These are phyloP conservation scores for Pseudocercospora fijiensis DNA, from an alignment of 2,329 filamentous ascomycete genomes.

Conservation along the genomic window DNA sequence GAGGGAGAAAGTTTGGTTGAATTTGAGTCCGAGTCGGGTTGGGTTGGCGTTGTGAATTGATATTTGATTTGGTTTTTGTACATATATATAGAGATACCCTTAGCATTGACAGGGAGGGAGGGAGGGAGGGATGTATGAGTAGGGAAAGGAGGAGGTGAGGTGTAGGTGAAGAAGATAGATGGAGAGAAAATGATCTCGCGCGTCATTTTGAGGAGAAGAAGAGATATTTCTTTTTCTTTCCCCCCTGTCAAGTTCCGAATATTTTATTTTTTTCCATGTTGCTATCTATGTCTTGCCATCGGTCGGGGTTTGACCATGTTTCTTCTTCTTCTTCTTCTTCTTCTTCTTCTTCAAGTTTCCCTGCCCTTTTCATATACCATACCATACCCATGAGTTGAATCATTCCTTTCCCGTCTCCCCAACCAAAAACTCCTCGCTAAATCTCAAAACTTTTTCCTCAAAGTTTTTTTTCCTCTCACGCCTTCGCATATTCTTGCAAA, in stretches of 20 bases:
- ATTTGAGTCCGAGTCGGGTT: slow-evolving; percentile 18
- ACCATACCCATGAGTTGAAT: slow-evolving; percentile 5
- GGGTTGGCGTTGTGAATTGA: slow-evolving; percentile 24
- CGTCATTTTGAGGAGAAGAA: too few species aligned
- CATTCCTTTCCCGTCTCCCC: background rate
- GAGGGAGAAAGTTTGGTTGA: slow-evolving; percentile 8
- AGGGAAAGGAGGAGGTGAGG: background rate
- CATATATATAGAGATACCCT: slow-evolving; percentile 23
- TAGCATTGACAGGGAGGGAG: background rate
- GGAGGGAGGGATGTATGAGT: background rate
- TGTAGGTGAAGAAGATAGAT: too few species aligned
- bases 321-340: too few species aligned
- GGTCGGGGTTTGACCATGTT: background rate
- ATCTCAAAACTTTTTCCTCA: background rate
- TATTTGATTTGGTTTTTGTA: slow-evolving; percentile 5
- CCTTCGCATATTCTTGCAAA: slow-evolving; percentile 58
- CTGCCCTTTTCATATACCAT: background rate
- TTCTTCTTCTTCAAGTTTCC: too few species aligned
- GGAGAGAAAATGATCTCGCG: too few species aligned
- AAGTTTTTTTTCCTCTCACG: background rate
- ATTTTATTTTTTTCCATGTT: too few species aligned
- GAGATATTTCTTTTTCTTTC: too few species aligned
- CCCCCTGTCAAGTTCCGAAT: too few species aligned
- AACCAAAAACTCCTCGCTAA: slow-evolving; percentile 6
- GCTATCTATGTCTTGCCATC: background rate